Evolutionary conservation across 352 stramenopile species (phyloP), one percentile per base, ranked within the genome.

Genomic region (Phytophthora tentaculata): DNA sequence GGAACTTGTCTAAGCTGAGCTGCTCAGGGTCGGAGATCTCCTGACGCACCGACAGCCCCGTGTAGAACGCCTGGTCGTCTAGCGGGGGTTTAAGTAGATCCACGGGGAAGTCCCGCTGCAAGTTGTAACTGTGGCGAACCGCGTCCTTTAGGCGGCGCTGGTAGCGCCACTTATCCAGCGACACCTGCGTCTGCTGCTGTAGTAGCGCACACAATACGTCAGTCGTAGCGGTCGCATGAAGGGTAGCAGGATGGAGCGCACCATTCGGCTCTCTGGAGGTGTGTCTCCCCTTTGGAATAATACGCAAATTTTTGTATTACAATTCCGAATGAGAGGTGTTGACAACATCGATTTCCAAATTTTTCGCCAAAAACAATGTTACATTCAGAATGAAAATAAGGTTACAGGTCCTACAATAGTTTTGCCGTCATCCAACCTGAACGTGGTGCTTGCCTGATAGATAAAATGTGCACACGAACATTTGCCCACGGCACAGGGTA

Each of bases 121-220:
- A 64, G 19, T 71, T 65, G 16, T 69, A 72, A 73, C 79, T 92
- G 71, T 89, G 71, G 26, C 24, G 66, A 56, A 65, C 62, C 22
- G 85, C 83, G 72, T 92, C 82, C 22, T 63, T 69, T 28, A 74
- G 35, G 41, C 83, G 85, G 55, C 81, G 77, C 51, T 80, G 39
- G 64, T 82, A 90, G 59, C 74, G 74, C 74, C 67, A 81, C 29
- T 61, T 53, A 58, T 94, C 83, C 24, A 87, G 56, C 20, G 71
- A 61, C 23, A 52, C 37, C 53, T 81, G 61, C 7, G 79, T 81
- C 53, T 89, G 63, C 74, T 91, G 69, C 57, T 73, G 43, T 35
- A 62, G 29, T 43, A 60, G 56, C 14, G 26, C 47, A 56, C 35
- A 64, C 32, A 35, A 35, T 12, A 17, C 0, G 47, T 69, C 19